phyloP scores from a whole-genome alignment of 768 basidiomycete species.

The Suillus luteus region DNA sequence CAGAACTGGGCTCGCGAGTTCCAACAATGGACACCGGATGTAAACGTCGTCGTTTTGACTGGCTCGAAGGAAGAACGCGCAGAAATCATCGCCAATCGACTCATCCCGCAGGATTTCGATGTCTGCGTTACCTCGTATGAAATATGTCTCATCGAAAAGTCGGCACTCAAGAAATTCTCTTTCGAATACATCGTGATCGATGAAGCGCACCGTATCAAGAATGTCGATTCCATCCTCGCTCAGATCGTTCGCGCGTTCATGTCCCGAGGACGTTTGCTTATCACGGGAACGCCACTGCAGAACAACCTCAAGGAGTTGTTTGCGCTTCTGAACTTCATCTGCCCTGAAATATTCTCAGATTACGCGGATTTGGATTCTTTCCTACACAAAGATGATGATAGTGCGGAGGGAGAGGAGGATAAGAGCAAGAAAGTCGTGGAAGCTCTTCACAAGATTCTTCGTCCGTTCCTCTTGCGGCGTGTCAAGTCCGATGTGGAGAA shows the following conservation, averaged over 20 bases:
- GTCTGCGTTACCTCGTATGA: slow-evolving; percentile 97
- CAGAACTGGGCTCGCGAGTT: slow-evolving; percentile 98
- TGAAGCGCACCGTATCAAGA: slow-evolving; percentile 99
- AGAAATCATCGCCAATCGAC: slow-evolving; percentile 72
- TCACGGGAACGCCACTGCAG: slow-evolving; percentile 96
- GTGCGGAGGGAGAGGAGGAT: slow-evolving; percentile 70
- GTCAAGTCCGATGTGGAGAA: slow-evolving; percentile 99
- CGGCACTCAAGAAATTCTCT: slow-evolving; percentile 89
- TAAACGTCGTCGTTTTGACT: slow-evolving; percentile 78
- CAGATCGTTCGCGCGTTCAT: slow-evolving; percentile 93
- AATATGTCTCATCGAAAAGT: slow-evolving; percentile 93
- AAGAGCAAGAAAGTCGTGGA: slow-evolving; percentile 93
- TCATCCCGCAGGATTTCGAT: slow-evolving; percentile 88
- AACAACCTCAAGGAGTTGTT: slow-evolving; percentile 97
- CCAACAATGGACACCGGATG: slow-evolving; percentile 85
- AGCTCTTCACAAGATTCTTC: slow-evolving; percentile 93
- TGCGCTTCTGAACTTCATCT: slow-evolving; percentile 90
- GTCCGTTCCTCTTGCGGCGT: slow-evolving; percentile 90
- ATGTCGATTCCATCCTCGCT: slow-evolving; percentile 92
- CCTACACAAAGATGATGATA: slow-evolving; percentile 82
- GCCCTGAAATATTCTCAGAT: slow-evolving; percentile 93
- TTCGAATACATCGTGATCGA: slow-evolving; percentile 99
- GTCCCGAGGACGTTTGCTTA: slow-evolving; percentile 86
- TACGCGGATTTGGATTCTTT: slow-evolving; percentile 92
- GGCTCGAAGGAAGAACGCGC: slow-evolving; percentile 90